Base-by-base conservation (phyloP, 345 rosid species). In the Salix koriyanagi region DNA sequence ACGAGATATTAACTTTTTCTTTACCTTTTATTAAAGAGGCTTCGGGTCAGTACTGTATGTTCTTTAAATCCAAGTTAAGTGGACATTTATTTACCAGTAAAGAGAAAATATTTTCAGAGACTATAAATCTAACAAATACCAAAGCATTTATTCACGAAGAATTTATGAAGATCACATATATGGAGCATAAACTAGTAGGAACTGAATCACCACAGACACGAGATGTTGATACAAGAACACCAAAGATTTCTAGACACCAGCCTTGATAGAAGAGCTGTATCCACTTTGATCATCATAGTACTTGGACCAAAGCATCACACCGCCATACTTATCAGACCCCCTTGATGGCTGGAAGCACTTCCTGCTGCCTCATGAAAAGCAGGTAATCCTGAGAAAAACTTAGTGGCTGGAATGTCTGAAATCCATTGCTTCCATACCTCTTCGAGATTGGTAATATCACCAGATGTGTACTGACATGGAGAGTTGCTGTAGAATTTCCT, bases 261-360 rank as follows among this genome's bases (percentile, higher is more conserved):
- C 67, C 25, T 78, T 39, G 60, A 78, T 78, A 25, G 76, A 28
- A 32, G 26, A 65, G 9, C 69, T 67, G 61, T 78, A 67, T 37
- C 73, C 81, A 26, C 58, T 77, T 46, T 64, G 70, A 46, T 70
- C 80, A 76, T 76, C 73, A 19, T 76, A 69, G 26, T 75, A 75
- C 72, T 75, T 75, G 10, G 78, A 75, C 78, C 72, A 75, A 23
- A 75, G 42, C 78, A 75, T 75, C 34, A 75, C 72, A 37, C 78
- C 77, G 1, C 77, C 77, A 54, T 52, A 76, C 58, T 39, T 56
- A 54, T 30, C 32, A 68, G 79, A 76, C 18, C 18, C 72, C 72
- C 39, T 37, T 68, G 23, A 76, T 70, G 44, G 48, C 62, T 60
- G 74, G 79, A 28, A 72, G 76, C 19, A 72, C 72, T 44, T 14